phyloP scores from a whole-genome alignment of 2,329 filamentous ascomycete genomes.

The Neocucurbitaria cava region DNA sequence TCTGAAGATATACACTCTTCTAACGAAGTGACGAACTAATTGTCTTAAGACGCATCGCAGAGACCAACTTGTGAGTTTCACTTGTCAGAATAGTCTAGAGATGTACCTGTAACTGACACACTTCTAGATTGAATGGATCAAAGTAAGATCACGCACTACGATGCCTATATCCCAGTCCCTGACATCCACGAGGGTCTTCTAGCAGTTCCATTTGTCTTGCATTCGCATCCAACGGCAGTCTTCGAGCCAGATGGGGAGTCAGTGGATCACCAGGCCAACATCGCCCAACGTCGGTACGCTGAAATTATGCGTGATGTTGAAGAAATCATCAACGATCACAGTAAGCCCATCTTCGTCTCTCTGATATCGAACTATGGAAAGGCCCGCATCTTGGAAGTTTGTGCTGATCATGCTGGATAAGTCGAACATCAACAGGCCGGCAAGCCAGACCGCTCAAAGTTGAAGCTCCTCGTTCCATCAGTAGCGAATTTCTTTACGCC shows the following conservation, averaged over 20 bases:
- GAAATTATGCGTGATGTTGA: slow-evolving; percentile 97
- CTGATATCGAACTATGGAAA: not conserved
- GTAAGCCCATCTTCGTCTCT: slow-evolving; percentile 54
- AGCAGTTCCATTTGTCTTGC: slow-evolving; percentile 94
- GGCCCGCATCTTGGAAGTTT: not conserved
- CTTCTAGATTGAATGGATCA: slow-evolving; percentile 84
- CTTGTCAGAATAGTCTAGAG: not conserved
- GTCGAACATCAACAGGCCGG: slow-evolving; percentile 73
- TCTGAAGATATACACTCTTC: slow-evolving; percentile 9
- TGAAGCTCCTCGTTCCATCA: slow-evolving; percentile 88
- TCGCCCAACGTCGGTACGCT: slow-evolving; percentile 86
- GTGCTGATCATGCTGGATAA: slow-evolving; percentile 42
- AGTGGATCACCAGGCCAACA: slow-evolving; percentile 75
- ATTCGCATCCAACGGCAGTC: slow-evolving; percentile 90
- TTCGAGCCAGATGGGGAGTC: slow-evolving; percentile 73
- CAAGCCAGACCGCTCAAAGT: slow-evolving; percentile 78
- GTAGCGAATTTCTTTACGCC: slow-evolving; percentile 95
- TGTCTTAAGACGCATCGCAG: slow-evolving; percentile 79
- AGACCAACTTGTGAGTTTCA: slow-evolving; percentile 81
- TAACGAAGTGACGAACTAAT: slow-evolving; percentile 20
- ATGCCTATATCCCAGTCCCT: not conserved
- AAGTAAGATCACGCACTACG: slow-evolving; percentile 54
- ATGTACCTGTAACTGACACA: slow-evolving; percentile 23
- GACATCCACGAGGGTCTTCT: slow-evolving; percentile 61
- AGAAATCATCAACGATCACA: slow-evolving; percentile 88